phyloP scores from a whole-genome alignment of 1,139 yeast genomes.

The Wickerhamomyces sp. region DNA sequence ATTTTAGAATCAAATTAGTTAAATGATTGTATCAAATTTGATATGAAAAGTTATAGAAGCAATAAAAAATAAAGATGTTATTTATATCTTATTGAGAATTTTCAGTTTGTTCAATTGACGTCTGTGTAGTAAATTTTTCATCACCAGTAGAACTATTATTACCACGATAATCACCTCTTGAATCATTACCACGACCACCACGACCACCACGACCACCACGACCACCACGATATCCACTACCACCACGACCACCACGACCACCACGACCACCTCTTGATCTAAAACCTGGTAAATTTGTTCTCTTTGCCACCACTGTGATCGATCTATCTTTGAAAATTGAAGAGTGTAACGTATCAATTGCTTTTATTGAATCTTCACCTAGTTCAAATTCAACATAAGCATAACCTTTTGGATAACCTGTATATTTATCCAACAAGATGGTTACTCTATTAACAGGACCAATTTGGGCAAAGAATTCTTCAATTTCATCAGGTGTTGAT shows the following conservation, averaged over 20 bases:
- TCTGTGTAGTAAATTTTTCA: no score
- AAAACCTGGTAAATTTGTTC: conserved; percentile 65
- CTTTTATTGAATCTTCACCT: conserved; percentile 41
- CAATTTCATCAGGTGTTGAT: conserved; percentile 54
- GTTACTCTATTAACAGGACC: conserved; percentile 60
- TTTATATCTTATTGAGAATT: no score
- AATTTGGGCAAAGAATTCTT: conserved; percentile 43
- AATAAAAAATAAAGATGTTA: no score
- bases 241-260: conserved; percentile 9
- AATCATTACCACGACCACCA: conserved; percentile 4
- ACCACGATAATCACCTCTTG: conserved; percentile 4
- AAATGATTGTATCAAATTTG: no score
- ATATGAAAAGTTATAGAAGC: no score
- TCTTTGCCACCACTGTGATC: conserved; percentile 55
- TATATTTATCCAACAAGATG: conserved; percentile 47
- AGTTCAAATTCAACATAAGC: conserved; percentile 66
- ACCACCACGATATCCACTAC: conserved; percentile 9
- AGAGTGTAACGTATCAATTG: conserved; percentile 46
- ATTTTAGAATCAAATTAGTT: no score
- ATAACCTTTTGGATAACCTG: conserved; percentile 65
- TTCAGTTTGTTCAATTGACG: no score
- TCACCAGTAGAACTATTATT: no score
- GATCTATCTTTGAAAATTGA: conserved; percentile 48
- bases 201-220: conserved; percentile 8
- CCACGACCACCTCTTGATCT: conserved; percentile 16